phyloP scores from a whole-genome alignment of 2,329 filamentous ascomycete species.

The Ascochyta pisi region DNA sequence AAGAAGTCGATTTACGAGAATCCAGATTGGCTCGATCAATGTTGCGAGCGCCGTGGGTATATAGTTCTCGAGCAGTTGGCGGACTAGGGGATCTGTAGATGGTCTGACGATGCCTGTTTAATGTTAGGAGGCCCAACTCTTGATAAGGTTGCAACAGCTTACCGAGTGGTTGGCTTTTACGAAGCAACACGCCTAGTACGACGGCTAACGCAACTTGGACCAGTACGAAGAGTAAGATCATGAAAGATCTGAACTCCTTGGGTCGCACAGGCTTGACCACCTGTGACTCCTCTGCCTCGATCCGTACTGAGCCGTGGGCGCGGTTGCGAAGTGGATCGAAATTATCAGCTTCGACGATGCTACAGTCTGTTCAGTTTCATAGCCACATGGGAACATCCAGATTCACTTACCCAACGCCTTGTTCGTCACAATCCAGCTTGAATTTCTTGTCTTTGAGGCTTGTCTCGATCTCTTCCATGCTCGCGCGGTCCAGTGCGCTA shows the following conservation, averaged over 20 bases:
- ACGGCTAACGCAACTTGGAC: background rate
- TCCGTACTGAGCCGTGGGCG: background rate
- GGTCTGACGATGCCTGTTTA: background rate
- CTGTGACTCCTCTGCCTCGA: background rate
- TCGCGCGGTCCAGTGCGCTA: background rate
- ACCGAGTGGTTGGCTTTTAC: background rate
- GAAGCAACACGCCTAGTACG: background rate
- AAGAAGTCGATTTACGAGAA: background rate
- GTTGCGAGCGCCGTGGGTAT: background rate
- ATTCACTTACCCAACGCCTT: background rate
- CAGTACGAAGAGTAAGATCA: background rate
- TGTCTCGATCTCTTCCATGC: background rate
- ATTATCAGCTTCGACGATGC: background rate
- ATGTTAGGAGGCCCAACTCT: background rate
- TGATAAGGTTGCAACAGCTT: too few relatives aligned
- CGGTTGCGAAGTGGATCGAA: background rate
- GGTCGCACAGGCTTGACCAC: slow-evolving; percentile 5
- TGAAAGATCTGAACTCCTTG: slow-evolving; percentile 1
- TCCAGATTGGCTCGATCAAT: background rate
- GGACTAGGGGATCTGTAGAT: background rate
- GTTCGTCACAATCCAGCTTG: background rate
- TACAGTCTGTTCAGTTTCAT: background rate
- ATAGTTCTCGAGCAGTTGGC: background rate
- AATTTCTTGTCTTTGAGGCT: background rate
- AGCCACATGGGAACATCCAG: too few relatives aligned